Evolutionary conservation across 1,284 basidiomycete genomes (phyloP), one percentile per base, ranked within the genome.

Genomic region (Takashimella koratensis): DNA sequence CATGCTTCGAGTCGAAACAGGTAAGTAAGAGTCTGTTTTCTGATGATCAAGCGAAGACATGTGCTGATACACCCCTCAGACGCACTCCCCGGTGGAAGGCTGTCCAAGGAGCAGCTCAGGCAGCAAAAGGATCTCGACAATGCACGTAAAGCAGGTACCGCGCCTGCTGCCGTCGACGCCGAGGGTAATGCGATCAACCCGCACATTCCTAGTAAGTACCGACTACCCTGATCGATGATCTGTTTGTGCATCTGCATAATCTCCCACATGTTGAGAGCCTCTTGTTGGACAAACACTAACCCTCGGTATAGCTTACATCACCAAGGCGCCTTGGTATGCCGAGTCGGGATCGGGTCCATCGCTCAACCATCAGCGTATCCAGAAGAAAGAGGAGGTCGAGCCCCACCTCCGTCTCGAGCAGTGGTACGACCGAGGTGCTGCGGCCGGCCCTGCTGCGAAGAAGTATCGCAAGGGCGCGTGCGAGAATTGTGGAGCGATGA

Each of bases 401-500:
- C 79, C 81, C 47, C 74, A 83, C 12, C 79, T 82, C 63, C 88
- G 88, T 70, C 84, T 96, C 60, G 85, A 92, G 68, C 84, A 86
- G 59, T 95, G 93, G 90, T 97, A 97, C 73, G 87, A 92, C 72
- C 83, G 95, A 56, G 91, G 91, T n/a, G 82, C 82, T 11, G 87
- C 85, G 60, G 85, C 87, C 0, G 91, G 88, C 3, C 90, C 91
- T 0, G 89, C 90, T 1, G 89, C 93, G 40, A 97, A 90, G 71
- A 97, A 96, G 76, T 99, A 88, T 74, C 84, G 96, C 63, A 95
- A 96, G 74, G 95, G 95, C 27, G 96, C 95, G 26, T 99, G 95
- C 79, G 93, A 96, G 79, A 99, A 99, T 74, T 99, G 95, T 67
- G 95, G 95, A 54, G 89, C 95, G 16, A 87, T 97, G 82, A 90